These are phyloP conservation scores for Tylopilus rubrobrunneus DNA, from an alignment of 768 basidiomycete species.

Conservation along the genomic window DNA sequence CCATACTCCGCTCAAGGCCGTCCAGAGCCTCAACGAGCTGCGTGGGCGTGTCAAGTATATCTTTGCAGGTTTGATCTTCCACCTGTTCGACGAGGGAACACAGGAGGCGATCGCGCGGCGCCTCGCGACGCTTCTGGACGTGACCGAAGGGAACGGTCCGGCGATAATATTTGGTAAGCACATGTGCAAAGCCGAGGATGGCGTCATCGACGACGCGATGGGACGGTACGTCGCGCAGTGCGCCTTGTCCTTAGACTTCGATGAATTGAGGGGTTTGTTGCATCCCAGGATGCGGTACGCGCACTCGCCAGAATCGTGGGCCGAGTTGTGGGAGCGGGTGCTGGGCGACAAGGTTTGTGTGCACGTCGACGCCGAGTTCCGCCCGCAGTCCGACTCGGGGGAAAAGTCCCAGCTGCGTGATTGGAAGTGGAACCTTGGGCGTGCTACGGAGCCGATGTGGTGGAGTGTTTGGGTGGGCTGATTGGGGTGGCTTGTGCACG, in stretches of 20 bases:
- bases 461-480: no score
- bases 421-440: no score
- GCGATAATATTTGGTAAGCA: neutral
- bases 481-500: no score
- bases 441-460: no score
- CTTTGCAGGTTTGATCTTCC: neutral
- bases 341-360: neutral
- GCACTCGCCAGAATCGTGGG: conserved; percentile 7
- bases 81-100: neutral
- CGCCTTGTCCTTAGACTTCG: no score
- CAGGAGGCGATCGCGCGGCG: no score
- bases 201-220: neutral
- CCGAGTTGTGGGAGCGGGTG: neutral
- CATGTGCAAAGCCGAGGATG: neutral
- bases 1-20: no score
- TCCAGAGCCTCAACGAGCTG: neutral
- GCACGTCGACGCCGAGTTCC: no score
- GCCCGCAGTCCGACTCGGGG: no score
- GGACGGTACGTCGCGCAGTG: neutral
- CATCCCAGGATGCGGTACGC: conserved; percentile 1
- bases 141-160: no score
- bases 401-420: no score
- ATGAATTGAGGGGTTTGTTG: neutral
- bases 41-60: neutral
- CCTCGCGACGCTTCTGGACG: no score